Evolutionary conservation across 768 basidiomycete genomes (phyloP).

Genomic region (Russula abietina): DNA sequence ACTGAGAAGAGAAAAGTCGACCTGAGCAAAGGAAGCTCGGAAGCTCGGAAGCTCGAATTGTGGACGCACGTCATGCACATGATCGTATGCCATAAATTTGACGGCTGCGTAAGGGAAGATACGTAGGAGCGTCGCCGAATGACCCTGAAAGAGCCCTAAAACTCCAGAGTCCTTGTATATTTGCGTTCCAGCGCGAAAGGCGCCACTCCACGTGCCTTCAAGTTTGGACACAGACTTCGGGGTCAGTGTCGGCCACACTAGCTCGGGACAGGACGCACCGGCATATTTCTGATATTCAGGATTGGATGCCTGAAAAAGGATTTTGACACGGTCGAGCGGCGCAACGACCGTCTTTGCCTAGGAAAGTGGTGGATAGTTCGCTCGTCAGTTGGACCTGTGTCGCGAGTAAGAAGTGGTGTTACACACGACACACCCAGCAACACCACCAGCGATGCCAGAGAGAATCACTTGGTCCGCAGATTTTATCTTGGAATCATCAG

Average conservation of each 20-base stretch:
- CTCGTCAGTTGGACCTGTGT: conserved; percentile 16
- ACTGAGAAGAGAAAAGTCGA: conserved; percentile 36
- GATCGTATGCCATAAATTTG: conserved; percentile 96
- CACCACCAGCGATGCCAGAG: conserved; percentile 86
- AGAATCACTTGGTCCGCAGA: conserved; percentile 46
- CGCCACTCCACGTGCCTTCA: conserved; percentile 81
- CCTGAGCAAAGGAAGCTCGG: not conserved
- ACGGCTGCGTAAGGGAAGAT: conserved; percentile 97
- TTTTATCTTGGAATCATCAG: conserved; percentile 39
- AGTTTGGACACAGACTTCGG: conserved; percentile 30
- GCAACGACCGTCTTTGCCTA: conserved; percentile 95
- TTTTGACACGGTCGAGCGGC: conserved; percentile 96
- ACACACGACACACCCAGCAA: conserved; percentile 90
- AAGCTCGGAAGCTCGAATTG: not conserved
- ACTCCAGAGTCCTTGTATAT: conserved; percentile 67
- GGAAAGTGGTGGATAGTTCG: not conserved
- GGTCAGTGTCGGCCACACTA: not conserved
- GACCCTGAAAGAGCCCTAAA: conserved; percentile 88
- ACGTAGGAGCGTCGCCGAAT: conserved; percentile 88
- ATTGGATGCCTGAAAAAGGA: conserved; percentile 96
- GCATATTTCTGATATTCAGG: conserved; percentile 92
- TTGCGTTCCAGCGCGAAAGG: conserved; percentile 64
- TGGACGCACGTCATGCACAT: conserved; percentile 63
- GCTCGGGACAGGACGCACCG: conserved; percentile 40
- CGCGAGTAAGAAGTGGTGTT: conserved; percentile 12